Conservation (phyloP, 306 rosid species). For the Fragaria nilgerrensis region DNA sequence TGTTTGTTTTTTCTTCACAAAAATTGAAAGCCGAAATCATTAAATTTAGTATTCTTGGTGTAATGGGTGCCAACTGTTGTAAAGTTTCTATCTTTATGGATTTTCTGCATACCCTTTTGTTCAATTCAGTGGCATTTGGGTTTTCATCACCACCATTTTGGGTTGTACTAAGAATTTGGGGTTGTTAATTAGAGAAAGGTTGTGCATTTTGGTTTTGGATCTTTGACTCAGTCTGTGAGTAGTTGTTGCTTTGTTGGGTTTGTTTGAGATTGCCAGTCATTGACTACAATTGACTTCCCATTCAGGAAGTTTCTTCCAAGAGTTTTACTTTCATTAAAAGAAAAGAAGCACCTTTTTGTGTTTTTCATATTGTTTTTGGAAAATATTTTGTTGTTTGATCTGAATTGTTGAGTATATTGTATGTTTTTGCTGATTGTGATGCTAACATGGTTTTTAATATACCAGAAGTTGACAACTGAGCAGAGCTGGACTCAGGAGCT, state of each 20-base stretch:
- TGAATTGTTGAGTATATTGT: slow-evolving; percentile 6
- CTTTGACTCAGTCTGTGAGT: slow-evolving; percentile 6
- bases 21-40: background rate
- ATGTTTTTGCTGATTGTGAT: slow-evolving; percentile 36
- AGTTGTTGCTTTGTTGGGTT: background rate
- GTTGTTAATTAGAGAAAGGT: background rate
- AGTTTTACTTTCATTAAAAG: background rate
- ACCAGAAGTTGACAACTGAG: slow-evolving; percentile 49
- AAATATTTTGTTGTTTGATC: slow-evolving; percentile 3
- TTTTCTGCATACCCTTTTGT: background rate
- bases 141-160: background rate
- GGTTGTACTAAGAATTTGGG: background rate
- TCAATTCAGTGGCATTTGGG: background rate
- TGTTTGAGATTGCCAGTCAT: slow-evolving; percentile 9
- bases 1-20: background rate
- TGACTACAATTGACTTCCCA: slow-evolving; percentile 8
- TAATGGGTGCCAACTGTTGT: background rate
- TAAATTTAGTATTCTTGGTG: background rate
- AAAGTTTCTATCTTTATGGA: background rate
- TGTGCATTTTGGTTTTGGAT: slow-evolving; percentile 4
- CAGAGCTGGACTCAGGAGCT: slow-evolving; percentile 84
- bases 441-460: slow-evolving; percentile 44
- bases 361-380: slow-evolving; percentile 13
- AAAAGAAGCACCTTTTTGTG: background rate
- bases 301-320: background rate